phyloP scores from a whole-genome alignment of 2,329 filamentous ascomycete species.

The Amauroascus verrucosus region DNA sequence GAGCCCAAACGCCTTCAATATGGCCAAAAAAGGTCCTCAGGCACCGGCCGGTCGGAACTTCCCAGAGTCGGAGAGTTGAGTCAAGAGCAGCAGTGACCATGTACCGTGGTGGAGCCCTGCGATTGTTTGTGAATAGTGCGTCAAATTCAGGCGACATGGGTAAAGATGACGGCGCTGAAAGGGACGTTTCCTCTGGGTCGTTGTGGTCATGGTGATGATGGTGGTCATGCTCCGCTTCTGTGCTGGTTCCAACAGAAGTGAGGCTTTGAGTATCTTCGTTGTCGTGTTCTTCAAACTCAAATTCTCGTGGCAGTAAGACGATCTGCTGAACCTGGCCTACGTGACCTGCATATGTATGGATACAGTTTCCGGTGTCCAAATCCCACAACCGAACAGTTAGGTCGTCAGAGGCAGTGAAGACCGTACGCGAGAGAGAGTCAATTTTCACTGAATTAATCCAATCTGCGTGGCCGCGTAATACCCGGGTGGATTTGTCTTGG shows the following conservation, averaged over 20 bases:
- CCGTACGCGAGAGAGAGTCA: conserved; percentile 67
- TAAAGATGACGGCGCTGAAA: conserved; percentile 17
- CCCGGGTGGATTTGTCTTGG: conserved; percentile 67
- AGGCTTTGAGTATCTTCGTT: conserved; percentile 27
- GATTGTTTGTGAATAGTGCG: conserved; percentile 49
- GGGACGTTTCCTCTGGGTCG: conserved; percentile 17
- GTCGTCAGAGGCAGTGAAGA: conserved; percentile 91
- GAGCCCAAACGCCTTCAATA: conserved; percentile 88
- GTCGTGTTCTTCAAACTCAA: conserved; percentile 70
- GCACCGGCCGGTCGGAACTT: conserved; percentile 69
- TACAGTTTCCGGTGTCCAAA: conserved; percentile 68
- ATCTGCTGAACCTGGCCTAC: conserved; percentile 94
- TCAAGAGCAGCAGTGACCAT: conserved; percentile 90
- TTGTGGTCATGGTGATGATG: conserved; percentile 18
- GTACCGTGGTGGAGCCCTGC: conserved; percentile 71
- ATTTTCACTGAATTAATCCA: conserved; percentile 97
- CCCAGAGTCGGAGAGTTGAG: conserved; percentile 85
- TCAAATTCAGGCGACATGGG: conserved; percentile 19
- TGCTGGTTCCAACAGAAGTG: conserved; percentile 16
- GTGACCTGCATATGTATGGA: conserved; percentile 72
- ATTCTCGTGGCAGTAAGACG: conserved; percentile 70
- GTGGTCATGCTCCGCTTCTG: conserved; percentile 14
- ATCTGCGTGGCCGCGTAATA: conserved; percentile 73
- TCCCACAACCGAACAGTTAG: conserved; percentile 89
- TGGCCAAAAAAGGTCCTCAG: conserved; percentile 93